phyloP scores from a whole-genome alignment of 331 rosid species.

The Stylosanthes scabra region DNA sequence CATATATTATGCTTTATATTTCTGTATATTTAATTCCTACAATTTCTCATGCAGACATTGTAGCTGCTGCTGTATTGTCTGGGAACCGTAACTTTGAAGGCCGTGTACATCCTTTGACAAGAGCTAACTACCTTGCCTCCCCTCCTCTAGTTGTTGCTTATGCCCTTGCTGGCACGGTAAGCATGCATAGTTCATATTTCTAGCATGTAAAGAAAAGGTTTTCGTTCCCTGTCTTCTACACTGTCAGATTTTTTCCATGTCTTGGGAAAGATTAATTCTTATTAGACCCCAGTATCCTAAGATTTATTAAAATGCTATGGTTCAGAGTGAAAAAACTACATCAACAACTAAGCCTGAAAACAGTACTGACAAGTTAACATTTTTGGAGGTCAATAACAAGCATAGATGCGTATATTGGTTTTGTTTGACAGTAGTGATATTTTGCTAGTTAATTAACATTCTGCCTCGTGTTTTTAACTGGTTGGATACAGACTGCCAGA shows the following conservation, averaged over 20 bases:
- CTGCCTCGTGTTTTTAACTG: not conserved
- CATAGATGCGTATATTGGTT: not conserved
- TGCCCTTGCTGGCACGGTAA: slow-evolving; percentile 98
- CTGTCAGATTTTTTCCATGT: slow-evolving; percentile 19
- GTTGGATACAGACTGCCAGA: not conserved
- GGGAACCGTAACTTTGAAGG: slow-evolving; percentile 99
- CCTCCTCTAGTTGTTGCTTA: slow-evolving; percentile 98
- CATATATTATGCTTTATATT: slow-evolving; percentile 31
- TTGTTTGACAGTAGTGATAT: not conserved
- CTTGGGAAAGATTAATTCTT: slow-evolving; percentile 2
- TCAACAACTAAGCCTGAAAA: no score
- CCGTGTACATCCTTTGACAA: slow-evolving; percentile 96
- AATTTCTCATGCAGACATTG: slow-evolving; percentile 64
- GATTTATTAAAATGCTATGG: slow-evolving; percentile 13
- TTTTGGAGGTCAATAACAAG: slow-evolving; percentile 1
- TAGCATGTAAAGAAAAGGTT: slow-evolving; percentile 22
- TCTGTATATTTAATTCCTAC: slow-evolving; percentile 27
- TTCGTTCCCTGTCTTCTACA: slow-evolving; percentile 14
- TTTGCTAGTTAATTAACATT: slow-evolving; percentile 3
- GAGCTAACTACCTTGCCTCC: slow-evolving; percentile 98
- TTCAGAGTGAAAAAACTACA: not conserved
- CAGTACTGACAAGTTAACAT: not conserved
- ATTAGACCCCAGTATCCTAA: slow-evolving; percentile 4
- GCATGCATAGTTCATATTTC: slow-evolving; percentile 27
- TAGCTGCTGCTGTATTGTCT: slow-evolving; percentile 94